Conservation (phyloP, 2,329 filamentous ascomycete species). For the Arthroderma sp. region DNA sequence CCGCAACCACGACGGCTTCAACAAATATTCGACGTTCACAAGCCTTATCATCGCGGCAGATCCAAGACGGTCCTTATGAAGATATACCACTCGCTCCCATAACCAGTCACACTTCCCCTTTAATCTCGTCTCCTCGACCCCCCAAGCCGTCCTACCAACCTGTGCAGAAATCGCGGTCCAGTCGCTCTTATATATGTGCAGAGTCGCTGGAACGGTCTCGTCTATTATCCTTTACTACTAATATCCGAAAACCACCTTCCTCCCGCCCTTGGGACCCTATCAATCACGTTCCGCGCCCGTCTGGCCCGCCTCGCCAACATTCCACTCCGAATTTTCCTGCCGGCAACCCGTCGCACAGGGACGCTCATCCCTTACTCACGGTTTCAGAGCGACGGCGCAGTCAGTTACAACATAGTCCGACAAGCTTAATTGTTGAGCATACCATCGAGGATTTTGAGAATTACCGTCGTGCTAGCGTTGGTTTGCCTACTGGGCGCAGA, state of each 20-base stretch:
- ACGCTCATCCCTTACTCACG: conserved; percentile 43
- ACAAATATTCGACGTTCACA: conserved; percentile 12
- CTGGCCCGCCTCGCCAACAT: conserved; percentile 26
- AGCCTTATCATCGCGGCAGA: conserved; percentile 26
- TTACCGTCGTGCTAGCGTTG: conserved; percentile 37
- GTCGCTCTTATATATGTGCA: background rate
- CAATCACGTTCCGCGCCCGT: conserved; percentile 45
- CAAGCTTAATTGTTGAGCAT: conserved; percentile 36
- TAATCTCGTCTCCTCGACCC: conserved; percentile 5
- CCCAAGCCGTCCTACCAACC: conserved; percentile 4
- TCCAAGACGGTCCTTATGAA: conserved; percentile 20
- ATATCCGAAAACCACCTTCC: conserved; percentile 24
- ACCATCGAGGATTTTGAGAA: conserved; percentile 34
- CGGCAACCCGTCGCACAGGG: conserved; percentile 15
- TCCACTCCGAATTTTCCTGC: conserved; percentile 17
- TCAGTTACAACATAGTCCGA: conserved; percentile 35
- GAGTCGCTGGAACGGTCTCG: background rate
- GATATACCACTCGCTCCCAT: conserved; percentile 12
- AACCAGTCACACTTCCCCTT: conserved; percentile 6
- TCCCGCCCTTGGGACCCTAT: conserved; percentile 48
- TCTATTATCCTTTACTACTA: background rate
- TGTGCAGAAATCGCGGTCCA: conserved; percentile 5
- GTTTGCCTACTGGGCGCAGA: conserved; percentile 33
- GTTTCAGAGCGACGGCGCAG: conserved; percentile 45
- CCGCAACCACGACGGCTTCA: conserved; percentile 18